These are phyloP conservation scores for Pythium aphanidermatum DNA, from an alignment of 352 stramenopile genomes.

Conservation along the genomic window DNA sequence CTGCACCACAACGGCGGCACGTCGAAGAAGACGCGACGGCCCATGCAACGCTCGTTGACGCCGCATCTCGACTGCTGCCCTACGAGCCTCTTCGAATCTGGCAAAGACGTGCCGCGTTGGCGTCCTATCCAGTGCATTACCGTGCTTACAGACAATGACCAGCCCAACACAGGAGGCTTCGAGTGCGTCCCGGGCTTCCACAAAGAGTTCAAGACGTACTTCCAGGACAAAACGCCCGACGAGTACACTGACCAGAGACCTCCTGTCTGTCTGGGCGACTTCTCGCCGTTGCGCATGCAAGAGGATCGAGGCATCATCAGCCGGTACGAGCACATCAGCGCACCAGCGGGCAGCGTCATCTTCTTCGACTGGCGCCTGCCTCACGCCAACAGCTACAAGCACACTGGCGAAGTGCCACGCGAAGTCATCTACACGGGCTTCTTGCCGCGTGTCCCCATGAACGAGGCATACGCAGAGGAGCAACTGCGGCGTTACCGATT, in stretches of 20 bases:
- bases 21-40: constrained; percentile 52
- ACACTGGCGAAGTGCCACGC: constrained; percentile 46
- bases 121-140: constrained; percentile 88
- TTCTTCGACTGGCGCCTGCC: constrained; percentile 87
- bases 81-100: constrained; percentile 57
- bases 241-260: constrained; percentile 24
- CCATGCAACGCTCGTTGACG: constrained; percentile 82
- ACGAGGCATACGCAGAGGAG: constrained; percentile 60
- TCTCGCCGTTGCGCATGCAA: constrained; percentile 79
- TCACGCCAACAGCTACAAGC: constrained; percentile 84
- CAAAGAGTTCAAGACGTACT: constrained; percentile 75
- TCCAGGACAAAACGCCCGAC: constrained; percentile 16
- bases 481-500: constrained; percentile 65
- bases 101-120: constrained; percentile 73
- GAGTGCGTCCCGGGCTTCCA: constrained; percentile 85
- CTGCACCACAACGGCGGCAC: constrained; percentile 42
- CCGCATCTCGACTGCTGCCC: constrained; percentile 88
- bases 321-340: constrained; percentile 62
- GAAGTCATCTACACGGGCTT: constrained; percentile 87
- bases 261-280: constrained; percentile 83
- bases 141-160: constrained; percentile 63
- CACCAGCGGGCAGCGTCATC: constrained; percentile 67
- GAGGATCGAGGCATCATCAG: constrained; percentile 73
- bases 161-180: constrained; percentile 75
- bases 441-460: constrained; percentile 64